Evolutionary conservation across 345 rosid genomes (phyloP).

Genomic region (Ailanthus altissimus): DNA sequence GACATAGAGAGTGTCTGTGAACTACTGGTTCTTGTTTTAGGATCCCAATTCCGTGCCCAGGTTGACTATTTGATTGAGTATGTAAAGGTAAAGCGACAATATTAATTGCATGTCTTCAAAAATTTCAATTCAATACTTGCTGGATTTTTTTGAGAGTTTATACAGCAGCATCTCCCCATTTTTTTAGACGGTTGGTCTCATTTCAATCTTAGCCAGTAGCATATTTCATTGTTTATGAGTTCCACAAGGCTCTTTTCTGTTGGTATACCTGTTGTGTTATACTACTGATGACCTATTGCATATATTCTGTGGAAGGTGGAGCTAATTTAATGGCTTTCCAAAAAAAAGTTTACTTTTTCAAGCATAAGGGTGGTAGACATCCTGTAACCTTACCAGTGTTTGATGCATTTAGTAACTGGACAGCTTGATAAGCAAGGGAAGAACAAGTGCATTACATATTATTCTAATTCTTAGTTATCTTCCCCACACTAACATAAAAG

Average conservation of each 20-base stretch:
- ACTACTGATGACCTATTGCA: neutral
- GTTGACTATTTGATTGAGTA: constrained; percentile 76
- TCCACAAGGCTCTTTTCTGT: neutral
- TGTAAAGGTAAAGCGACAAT: constrained; percentile 54
- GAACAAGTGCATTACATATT: neutral
- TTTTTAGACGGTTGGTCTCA: constrained; percentile 1
- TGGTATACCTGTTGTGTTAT: neutral
- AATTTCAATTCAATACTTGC: constrained; percentile 4
- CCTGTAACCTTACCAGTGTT: neutral
- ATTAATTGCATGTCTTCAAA: neutral
- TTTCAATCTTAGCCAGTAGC: neutral
- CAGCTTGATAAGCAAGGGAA: neutral
- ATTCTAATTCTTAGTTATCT: neutral
- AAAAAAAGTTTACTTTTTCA: neutral
- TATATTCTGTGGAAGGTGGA: neutral
- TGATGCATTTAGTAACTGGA: neutral
- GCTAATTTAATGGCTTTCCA: neutral
- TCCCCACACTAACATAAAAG: neutral
- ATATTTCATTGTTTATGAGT: neutral
- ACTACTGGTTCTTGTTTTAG: constrained; percentile 77
- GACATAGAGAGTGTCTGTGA: constrained; percentile 91
- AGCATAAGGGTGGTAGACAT: neutral
- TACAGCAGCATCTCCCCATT: neutral
- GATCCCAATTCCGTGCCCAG: constrained; percentile 68
- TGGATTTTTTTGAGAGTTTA: neutral